These are phyloP conservation scores for Oryza glaberrima DNA, from an alignment of 176 grass and related monocot species.

Conservation along the genomic window DNA sequence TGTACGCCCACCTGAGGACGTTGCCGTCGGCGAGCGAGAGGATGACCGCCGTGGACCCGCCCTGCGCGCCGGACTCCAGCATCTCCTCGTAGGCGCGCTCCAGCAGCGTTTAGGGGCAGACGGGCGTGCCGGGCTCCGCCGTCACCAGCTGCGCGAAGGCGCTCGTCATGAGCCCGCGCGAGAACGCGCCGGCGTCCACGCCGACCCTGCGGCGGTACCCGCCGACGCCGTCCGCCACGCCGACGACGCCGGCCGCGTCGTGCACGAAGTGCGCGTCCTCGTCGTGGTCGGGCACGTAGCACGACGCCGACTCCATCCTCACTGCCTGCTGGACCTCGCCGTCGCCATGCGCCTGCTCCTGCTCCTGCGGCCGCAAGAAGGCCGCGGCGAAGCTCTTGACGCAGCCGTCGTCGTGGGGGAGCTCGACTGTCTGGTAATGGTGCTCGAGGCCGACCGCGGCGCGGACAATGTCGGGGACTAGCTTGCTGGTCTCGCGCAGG, in stretches of 20 bases:
- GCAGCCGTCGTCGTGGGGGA: too few species aligned
- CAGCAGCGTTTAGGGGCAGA: constrained; percentile 19
- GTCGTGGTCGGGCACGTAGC: constrained; percentile 15
- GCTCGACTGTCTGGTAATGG: neutral
- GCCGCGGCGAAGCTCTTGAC: too few species aligned
- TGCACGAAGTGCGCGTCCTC: constrained; percentile 45
- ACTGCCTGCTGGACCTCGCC: neutral
- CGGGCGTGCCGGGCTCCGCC: neutral
- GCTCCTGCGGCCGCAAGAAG: too few species aligned
- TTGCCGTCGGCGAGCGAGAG: constrained; percentile 19
- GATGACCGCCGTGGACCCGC: constrained; percentile 26
- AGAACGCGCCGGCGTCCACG: constrained; percentile 40
- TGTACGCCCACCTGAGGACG: constrained; percentile 27
- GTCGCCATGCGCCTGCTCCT: neutral
- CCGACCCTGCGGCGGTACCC: neutral
- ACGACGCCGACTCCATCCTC: constrained; percentile 19
- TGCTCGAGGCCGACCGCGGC: neutral
- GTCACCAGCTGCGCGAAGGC: neutral
- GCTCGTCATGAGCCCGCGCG: constrained; percentile 33
- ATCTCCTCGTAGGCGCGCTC: neutral
- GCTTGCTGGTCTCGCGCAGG: neutral
- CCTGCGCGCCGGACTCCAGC: neutral
- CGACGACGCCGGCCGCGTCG: neutral
- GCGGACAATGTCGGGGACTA: neutral
- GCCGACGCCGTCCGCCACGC: neutral